A percentile compares a stretch with the other conserved stretches of the same genome.
Conservation (phyloP, 306 rosid genomes). For the Begonia fuchsioides region DNA sequence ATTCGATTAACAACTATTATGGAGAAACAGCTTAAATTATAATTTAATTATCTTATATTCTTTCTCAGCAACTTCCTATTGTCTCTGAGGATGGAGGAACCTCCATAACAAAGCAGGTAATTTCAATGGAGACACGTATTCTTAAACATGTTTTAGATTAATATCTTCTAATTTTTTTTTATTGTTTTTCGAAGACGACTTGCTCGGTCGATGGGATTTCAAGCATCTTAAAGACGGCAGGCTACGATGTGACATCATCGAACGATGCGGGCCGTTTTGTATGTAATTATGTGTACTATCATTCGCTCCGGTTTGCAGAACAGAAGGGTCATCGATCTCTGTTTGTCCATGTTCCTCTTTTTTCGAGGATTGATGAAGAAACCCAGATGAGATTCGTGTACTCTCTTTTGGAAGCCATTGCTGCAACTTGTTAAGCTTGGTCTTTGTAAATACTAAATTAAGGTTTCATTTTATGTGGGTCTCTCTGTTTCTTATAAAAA, state of each 20-base stretch:
- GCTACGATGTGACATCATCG: conserved; percentile 38
- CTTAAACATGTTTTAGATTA: no score
- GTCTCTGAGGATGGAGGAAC: conserved; percentile 53
- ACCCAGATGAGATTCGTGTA: conserved; percentile 58
- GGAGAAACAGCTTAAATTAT: no score
- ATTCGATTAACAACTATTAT: no score
- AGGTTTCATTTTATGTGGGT: not conserved
- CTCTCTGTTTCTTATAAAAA: conserved; percentile 9
- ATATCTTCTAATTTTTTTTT: no score
- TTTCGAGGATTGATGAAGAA: conserved; percentile 53
- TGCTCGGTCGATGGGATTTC: conserved; percentile 31
- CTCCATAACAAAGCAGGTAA: conserved; percentile 51
- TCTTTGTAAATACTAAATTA: not conserved
- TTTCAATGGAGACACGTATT: no score
- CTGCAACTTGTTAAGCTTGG: conserved; percentile 26
- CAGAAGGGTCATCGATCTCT: conserved; percentile 70
- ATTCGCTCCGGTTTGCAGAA: conserved; percentile 70
- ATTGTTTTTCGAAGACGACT: conserved; percentile 36
- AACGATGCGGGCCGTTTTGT: conserved; percentile 79
- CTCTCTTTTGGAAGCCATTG: conserved; percentile 68
- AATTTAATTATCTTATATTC: no score
- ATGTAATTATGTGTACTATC: conserved; percentile 78
- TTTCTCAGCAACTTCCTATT: conserved; percentile 40
- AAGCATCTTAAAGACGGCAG: conserved; percentile 41
- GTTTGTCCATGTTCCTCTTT: conserved; percentile 77